phyloP scores from a whole-genome alignment of 1,139 yeast species.

The Taiozyma onychis region DNA sequence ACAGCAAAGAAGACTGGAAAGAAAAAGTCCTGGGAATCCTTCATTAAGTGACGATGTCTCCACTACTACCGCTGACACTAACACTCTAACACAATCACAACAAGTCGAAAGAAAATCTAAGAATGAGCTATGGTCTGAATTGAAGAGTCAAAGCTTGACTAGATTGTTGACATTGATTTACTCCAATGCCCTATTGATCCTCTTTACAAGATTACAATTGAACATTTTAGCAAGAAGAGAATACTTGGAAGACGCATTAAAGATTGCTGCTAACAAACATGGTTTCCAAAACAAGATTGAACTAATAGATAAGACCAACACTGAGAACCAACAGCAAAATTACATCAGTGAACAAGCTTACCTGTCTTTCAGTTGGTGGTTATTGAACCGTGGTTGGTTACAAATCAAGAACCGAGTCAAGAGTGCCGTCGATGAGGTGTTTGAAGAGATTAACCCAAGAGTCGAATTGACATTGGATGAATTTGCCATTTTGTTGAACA shows the following conservation, averaged over 20 bases:
- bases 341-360: constrained; percentile 74
- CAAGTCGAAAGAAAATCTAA: constrained; percentile 38
- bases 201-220: constrained; percentile 79
- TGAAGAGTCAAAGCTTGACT: constrained; percentile 70
- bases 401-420: constrained; percentile 50
- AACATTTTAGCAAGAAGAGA: constrained; percentile 85
- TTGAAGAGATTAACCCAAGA: constrained; percentile 63
- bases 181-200: constrained; percentile 59
- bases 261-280: constrained; percentile 45
- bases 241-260: constrained; percentile 73
- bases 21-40: constrained; percentile 11
- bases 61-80: constrained; percentile 8
- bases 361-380: constrained; percentile 90
- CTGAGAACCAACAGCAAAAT: constrained; percentile 28
- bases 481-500: constrained; percentile 44
- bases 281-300: constrained; percentile 20
- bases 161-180: constrained; percentile 70
- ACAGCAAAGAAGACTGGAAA: constrained; percentile 49
- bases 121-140: constrained; percentile 78
- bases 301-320: constrained; percentile 8
- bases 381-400: constrained; percentile 81
- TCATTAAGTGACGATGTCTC: constrained; percentile 12
- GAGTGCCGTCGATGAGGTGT: constrained; percentile 52
- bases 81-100: neutral
- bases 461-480: constrained; percentile 61